Evolutionary conservation across 176 grass and related monocot genomes (phyloP), one percentile per base, ranked within the genome.

Genomic region (Rhynchospora breviuscula): DNA sequence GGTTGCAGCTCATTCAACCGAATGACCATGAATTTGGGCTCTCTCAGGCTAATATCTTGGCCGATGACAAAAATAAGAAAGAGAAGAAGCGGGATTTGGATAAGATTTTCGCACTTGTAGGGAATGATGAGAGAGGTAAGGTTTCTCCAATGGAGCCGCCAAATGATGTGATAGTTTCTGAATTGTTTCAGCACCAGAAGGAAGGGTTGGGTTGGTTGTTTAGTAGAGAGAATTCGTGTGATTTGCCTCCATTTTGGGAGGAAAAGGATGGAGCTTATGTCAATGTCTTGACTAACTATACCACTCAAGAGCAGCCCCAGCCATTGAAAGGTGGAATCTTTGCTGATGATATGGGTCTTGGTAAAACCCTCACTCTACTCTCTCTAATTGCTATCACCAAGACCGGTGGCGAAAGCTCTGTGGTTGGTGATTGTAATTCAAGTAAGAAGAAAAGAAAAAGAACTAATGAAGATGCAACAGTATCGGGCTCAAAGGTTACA

Each of bases 331-430:
- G 92, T 3, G 95, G 95, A 54, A 94, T 98, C 73, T 94, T 98
- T 22, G 95, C 95, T 0, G 95, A 98, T 80, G 92, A 98, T 75
- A 98, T 98, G 95, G 95, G 95, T 54, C 87, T 98, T 58, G 95
- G 95, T 10, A 98, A 95, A 88, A 98, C 95, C 0, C 92, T 98
- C 3, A 98, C 92, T 2, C 86, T 98, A 8, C 67, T 98, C 59
- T 88, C 92, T 15, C 81, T 98, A 66, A 91, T 98, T 49, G 92
- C 86, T 6, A 80, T 63, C 23, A 90, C 78, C 58, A 90, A 86
- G 84, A 88, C 9, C 81, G 44, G 45, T n/a, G 79, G 84, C 84
- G 83, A 60, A 51, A 59, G 44, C 47, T 79, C 31, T 43, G 88
- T 83, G 79, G 81, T 85, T 40, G 62, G 7, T 18, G 78, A 17